Conservation (phyloP, 768 basidiomycete species). For the Mycena galericulata region DNA sequence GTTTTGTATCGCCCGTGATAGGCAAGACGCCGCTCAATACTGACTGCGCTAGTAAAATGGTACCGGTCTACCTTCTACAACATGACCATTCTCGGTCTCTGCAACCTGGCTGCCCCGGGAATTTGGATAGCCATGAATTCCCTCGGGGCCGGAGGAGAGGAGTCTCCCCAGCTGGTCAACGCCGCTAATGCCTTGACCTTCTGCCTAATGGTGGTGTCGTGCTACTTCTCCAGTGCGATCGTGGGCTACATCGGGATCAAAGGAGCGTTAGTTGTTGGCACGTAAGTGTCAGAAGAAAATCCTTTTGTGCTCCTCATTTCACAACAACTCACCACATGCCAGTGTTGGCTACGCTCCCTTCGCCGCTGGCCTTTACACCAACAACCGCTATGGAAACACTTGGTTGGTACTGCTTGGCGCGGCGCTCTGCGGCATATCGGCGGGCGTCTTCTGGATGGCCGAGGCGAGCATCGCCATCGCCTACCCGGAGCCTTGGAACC, state of each 20-base stretch:
- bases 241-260: neutral
- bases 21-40: no score
- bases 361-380: conserved; percentile 29
- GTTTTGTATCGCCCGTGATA: no score
- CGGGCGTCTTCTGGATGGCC: conserved; percentile 19
- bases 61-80: conserved; percentile 26
- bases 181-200: conserved; percentile 16
- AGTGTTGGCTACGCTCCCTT: conserved; percentile 18
- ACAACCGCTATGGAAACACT: conserved; percentile 12
- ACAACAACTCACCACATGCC: no score
- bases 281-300: neutral
- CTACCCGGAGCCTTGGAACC: conserved; percentile 24
- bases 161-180: conserved; percentile 20
- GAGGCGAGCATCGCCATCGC: conserved; percentile 25
- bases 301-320: no score
- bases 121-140: conserved; percentile 32
- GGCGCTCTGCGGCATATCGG: neutral
- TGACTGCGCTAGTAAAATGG: conserved; percentile 17
- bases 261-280: conserved; percentile 7
- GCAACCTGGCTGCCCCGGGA: conserved; percentile 19
- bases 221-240: neutral
- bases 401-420: conserved; percentile 18
- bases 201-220: neutral
- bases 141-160: conserved; percentile 25
- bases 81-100: conserved; percentile 13